Evolutionary conservation across 1,284 basidiomycete genomes (phyloP).

Genomic region (Vanrija pseudolonga): DNA sequence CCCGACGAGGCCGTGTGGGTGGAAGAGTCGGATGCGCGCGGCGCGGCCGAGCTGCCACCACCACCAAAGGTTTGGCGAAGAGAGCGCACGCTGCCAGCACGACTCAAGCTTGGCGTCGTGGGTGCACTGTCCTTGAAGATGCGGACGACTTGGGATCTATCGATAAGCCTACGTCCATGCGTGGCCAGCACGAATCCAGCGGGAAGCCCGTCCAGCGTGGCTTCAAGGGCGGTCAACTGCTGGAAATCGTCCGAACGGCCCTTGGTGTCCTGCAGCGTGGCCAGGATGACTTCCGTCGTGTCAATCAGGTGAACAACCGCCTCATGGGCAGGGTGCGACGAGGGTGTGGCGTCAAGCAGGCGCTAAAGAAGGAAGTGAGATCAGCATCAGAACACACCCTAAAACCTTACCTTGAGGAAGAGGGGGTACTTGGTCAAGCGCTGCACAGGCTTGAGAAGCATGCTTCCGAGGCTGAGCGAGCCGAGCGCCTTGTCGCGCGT

Average conservation of each 20-base stretch:
- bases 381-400: constrained; percentile 5
- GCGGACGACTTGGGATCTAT: constrained; percentile 59
- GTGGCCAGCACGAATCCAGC: constrained; percentile 57
- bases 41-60: neutral
- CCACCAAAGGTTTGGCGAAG: constrained; percentile 11
- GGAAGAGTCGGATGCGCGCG: constrained; percentile 2
- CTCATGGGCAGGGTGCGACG: constrained; percentile 64
- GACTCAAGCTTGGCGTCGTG: constrained; percentile 12
- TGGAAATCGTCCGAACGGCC: constrained; percentile 76
- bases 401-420: constrained; percentile 63
- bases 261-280: constrained; percentile 76
- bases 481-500: constrained; percentile 65
- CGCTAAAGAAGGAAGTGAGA: constrained; percentile 52
- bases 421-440: constrained; percentile 68
- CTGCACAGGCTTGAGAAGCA: constrained; percentile 71
- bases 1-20: constrained; percentile 7
- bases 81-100: constrained; percentile 22
- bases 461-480: constrained; percentile 60
- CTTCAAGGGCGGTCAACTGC: constrained; percentile 60
- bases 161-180: constrained; percentile 67
- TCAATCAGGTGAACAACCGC: constrained; percentile 64
- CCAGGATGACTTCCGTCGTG: constrained; percentile 64
- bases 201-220: constrained; percentile 61
- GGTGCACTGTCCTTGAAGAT: constrained; percentile 22
- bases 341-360: constrained; percentile 65